phyloP scores from a whole-genome alignment of 2,329 filamentous ascomycete genomes.

The Fusarium tuaranense region DNA sequence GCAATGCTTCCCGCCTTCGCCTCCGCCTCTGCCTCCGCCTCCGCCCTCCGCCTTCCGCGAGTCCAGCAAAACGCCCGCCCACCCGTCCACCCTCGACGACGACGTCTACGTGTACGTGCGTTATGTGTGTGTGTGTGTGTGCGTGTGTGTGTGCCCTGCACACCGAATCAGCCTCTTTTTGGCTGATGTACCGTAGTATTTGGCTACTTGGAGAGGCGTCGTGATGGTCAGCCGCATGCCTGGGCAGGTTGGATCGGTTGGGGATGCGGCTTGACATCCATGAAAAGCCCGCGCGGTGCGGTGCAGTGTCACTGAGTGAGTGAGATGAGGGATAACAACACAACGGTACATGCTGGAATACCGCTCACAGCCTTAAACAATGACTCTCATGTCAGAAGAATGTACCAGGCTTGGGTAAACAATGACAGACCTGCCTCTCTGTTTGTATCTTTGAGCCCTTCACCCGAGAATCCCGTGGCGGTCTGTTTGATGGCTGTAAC shows the following conservation, averaged over 20 bases:
- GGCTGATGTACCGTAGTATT: background rate
- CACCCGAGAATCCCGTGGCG: background rate
- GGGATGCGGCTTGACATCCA: background rate
- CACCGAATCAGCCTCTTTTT: background rate
- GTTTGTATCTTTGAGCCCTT: background rate
- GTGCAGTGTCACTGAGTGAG: background rate
- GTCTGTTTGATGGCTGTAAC: background rate
- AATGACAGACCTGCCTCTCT: background rate
- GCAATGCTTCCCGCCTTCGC: no score
- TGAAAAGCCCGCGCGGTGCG: background rate
- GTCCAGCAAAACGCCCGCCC: no score
- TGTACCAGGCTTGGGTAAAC: background rate
- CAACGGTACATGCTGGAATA: background rate
- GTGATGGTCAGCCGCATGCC: background rate
- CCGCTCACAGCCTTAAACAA: background rate
- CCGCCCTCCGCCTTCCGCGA: no score
- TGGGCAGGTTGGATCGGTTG: background rate
- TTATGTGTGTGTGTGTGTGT: background rate
- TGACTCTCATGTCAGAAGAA: background rate
- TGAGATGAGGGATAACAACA: background rate
- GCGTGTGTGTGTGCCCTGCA: background rate
- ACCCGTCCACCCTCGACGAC: background rate
- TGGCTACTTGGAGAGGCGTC: background rate
- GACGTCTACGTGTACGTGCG: background rate
- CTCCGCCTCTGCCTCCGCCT: no score